A percentile compares a stretch with the other conserved stretches of the same genome.
Conservation (phyloP, 495 filamentous ascomycete genomes). For the Aspergillus cavernicola region DNA sequence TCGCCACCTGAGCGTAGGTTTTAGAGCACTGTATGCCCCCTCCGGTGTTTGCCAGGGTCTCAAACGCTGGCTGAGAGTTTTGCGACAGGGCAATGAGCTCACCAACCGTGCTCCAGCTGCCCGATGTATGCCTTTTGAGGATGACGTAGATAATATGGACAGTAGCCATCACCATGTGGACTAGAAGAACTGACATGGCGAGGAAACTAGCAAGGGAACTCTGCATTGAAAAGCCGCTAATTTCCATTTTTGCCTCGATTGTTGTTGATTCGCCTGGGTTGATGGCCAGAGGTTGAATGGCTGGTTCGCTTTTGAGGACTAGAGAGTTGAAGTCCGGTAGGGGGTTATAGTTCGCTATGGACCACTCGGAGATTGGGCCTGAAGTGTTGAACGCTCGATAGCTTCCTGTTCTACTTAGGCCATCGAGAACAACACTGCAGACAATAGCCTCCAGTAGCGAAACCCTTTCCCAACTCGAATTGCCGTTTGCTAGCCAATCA, state of each 20-base stretch:
- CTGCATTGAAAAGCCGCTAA: slow-evolving; percentile 12
- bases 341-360: slow-evolving; percentile 4
- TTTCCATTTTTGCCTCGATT: slow-evolving; percentile 6
- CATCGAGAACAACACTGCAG: slow-evolving; percentile 13
- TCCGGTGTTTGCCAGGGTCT: slow-evolving; percentile 2
- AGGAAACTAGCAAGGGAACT: slow-evolving; percentile 9
- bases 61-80: slow-evolving; percentile 9
- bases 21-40: slow-evolving; percentile 1
- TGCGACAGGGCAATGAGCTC: slow-evolving; percentile 13
- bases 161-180: background rate
- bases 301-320: slow-evolving; percentile 1
- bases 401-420: slow-evolving; percentile 12
- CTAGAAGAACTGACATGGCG: slow-evolving; percentile 10
- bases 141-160: background rate
- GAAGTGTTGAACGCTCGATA: slow-evolving; percentile 12
- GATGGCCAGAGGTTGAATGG: background rate
- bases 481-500: background rate
- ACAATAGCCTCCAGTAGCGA: slow-evolving; percentile 12
- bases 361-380: slow-evolving; percentile 1
- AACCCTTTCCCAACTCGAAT: background rate
- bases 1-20: slow-evolving; percentile 10
- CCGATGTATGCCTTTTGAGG: slow-evolving; percentile 3
- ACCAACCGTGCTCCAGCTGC: slow-evolving; percentile 12
- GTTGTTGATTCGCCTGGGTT: background rate
- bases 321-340: background rate